phyloP scores from a whole-genome alignment of 768 basidiomycete species.

The Podaxis sp. region DNA sequence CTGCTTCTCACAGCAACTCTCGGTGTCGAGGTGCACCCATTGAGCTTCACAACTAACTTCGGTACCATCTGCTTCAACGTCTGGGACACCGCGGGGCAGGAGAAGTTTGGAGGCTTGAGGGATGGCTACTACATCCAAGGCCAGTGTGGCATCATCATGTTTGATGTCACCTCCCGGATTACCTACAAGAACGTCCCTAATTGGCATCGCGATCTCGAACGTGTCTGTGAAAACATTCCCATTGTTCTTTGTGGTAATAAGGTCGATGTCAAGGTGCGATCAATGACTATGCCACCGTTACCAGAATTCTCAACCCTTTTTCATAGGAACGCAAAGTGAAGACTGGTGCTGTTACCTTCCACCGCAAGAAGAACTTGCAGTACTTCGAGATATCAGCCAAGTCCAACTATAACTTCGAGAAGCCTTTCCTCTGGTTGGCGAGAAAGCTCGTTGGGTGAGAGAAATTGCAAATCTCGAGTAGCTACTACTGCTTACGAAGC shows the following conservation, averaged over 20 bases:
- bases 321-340: constrained; percentile 98
- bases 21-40: constrained; percentile 98
- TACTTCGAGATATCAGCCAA: constrained; percentile 99
- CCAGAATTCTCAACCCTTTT: neutral
- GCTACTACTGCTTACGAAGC: neutral
- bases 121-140: constrained; percentile 97
- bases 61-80: constrained; percentile 99
- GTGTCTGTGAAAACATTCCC: constrained; percentile 99
- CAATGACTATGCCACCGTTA: constrained; percentile 13
- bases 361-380: constrained; percentile 99
- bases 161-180: constrained; percentile 98
- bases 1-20: constrained; percentile 74
- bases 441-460: constrained; percentile 95
- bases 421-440: constrained; percentile 99
- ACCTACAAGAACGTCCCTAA: constrained; percentile 99
- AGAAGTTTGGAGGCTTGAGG: constrained; percentile 98
- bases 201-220: constrained; percentile 99
- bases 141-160: constrained; percentile 99
- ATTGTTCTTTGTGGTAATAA: constrained; percentile 99
- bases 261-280: constrained; percentile 93
- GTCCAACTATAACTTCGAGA: constrained; percentile 99
- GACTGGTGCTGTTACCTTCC: constrained; percentile 98
- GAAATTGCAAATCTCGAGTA: neutral
- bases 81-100: constrained; percentile 99
- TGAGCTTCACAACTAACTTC: constrained; percentile 96